These are phyloP conservation scores for Trichoderma sp. DNA, from an alignment of 2,329 filamentous ascomycete genomes.

Conservation along the genomic window DNA sequence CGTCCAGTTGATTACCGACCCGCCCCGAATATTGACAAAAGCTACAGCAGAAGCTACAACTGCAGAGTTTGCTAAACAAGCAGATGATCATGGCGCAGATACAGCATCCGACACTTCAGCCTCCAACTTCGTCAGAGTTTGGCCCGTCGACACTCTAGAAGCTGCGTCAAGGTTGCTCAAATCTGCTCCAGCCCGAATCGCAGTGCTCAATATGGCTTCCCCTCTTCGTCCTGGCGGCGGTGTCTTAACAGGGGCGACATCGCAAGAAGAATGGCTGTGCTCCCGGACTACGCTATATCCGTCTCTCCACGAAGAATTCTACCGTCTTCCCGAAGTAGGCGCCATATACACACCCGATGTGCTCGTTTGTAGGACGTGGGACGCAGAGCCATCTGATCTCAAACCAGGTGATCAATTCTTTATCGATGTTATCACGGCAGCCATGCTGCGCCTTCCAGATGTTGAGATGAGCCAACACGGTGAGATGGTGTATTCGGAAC, in stretches of 20 bases:
- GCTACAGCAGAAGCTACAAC: neutral
- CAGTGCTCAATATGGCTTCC: slow-evolving; percentile 62
- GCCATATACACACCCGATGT: slow-evolving; percentile 57
- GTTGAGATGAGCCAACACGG: slow-evolving; percentile 34
- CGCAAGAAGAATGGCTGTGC: slow-evolving; percentile 61
- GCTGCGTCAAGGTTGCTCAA: slow-evolving; percentile 38
- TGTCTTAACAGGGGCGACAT: slow-evolving; percentile 55
- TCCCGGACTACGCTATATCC: slow-evolving; percentile 58
- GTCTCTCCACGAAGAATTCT: slow-evolving; percentile 55
- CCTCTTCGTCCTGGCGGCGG: slow-evolving; percentile 59
- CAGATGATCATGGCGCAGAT: neutral
- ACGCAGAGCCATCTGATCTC: slow-evolving; percentile 24
- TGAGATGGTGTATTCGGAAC: slow-evolving; percentile 37
- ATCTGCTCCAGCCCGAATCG: slow-evolving; percentile 33
- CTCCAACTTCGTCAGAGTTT: slow-evolving; percentile 40
- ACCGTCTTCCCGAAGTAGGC: slow-evolving; percentile 57
- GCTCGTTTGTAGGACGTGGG: slow-evolving; percentile 50
- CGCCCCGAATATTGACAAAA: slow-evolving; percentile 12
- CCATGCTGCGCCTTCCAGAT: slow-evolving; percentile 58
- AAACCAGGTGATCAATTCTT: slow-evolving; percentile 50
- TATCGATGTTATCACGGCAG: slow-evolving; percentile 56
- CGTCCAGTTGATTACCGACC: slow-evolving; percentile 46
- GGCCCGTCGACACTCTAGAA: slow-evolving; percentile 50
- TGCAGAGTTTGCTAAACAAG: neutral
- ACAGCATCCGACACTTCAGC: slow-evolving; percentile 23